A percentile compares a stretch with the other conserved stretches of the same genome.
phyloP scores from a whole-genome alignment of 805 yeast genomes.

The Lachancea nothofagi region DNA sequence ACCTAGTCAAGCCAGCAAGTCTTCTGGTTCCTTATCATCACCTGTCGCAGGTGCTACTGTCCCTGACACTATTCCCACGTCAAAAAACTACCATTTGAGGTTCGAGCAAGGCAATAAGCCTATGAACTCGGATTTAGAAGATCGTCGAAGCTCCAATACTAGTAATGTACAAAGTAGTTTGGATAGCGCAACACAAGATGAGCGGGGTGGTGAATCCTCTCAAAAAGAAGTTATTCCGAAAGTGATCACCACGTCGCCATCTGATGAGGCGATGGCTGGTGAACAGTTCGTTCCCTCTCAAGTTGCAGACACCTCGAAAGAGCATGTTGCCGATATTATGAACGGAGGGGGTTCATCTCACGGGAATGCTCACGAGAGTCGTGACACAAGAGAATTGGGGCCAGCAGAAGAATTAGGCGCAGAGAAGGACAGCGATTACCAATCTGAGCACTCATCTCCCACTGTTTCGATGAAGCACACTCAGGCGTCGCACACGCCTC shows the following conservation, averaged over 20 bases:
- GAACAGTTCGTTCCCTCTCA: conserved; percentile 7
- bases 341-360: conserved; percentile 2
- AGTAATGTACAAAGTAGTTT: not conserved
- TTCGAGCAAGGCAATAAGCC: conserved; percentile 3
- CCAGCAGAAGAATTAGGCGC: not conserved
- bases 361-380: not conserved
- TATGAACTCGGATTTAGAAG: not conserved
- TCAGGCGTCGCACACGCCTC: conserved; percentile 7
- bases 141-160: not conserved
- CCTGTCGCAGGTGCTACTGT: conserved; percentile 32
- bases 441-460: conserved; percentile 4
- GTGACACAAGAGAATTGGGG: not conserved
- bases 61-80: conserved; percentile 32
- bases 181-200: not conserved
- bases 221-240: not conserved
- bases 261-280: conserved; percentile 2
- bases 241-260: conserved; percentile 1
- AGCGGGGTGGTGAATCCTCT: not conserved
- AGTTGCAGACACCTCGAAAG: conserved; percentile 3
- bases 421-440: not conserved
- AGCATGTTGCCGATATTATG: conserved; percentile 3
- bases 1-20: not conserved
- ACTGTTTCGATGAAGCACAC: not conserved
- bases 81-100: conserved; percentile 26
- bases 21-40: conserved; percentile 10